Percentiles rank a stretch among this genome's conserved stretches.
Conservation (phyloP, 768 basidiomycete species). For the Suillus luteus region DNA sequence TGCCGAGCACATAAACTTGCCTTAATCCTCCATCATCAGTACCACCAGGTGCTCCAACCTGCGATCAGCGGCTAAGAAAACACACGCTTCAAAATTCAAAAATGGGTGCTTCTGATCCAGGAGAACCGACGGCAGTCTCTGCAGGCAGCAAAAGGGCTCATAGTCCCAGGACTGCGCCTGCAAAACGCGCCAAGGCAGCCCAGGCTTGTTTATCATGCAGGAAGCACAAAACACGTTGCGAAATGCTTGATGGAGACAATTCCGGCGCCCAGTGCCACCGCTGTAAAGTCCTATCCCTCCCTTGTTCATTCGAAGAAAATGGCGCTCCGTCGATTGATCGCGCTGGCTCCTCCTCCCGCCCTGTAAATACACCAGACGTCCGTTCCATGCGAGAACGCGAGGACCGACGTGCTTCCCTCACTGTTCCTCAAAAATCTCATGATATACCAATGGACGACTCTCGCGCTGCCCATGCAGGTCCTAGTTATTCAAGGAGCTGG, state of each 20-base stretch:
- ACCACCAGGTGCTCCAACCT: background rate
- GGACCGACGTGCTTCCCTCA: constrained; percentile 28
- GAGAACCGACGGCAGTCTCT: constrained; percentile 17
- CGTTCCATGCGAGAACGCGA: constrained; percentile 11
- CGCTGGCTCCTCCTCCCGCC: constrained; percentile 18
- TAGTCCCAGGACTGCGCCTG: constrained; percentile 31
- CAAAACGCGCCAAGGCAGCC: constrained; percentile 44
- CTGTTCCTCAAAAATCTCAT: constrained; percentile 24
- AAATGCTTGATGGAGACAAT: constrained; percentile 45
- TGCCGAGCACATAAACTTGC: background rate
- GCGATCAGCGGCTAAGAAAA: background rate
- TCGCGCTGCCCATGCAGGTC: constrained; percentile 10
- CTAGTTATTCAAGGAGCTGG: constrained; percentile 25
- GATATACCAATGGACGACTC: constrained; percentile 26
- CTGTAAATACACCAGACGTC: constrained; percentile 23
- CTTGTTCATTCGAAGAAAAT: constrained; percentile 47
- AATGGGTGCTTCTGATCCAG: constrained; percentile 22
- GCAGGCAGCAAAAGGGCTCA: constrained; percentile 33
- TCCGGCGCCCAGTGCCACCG: constrained; percentile 46
- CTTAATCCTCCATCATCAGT: constrained; percentile 5
- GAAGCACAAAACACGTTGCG: constrained; percentile 52
- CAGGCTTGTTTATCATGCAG: constrained; percentile 50
- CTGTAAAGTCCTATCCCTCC: constrained; percentile 48
- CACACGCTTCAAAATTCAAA: background rate
- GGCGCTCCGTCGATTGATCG: constrained; percentile 12